Conservation (phyloP, 2,329 filamentous ascomycete genomes). For the Nigrospora sphaerica region DNA sequence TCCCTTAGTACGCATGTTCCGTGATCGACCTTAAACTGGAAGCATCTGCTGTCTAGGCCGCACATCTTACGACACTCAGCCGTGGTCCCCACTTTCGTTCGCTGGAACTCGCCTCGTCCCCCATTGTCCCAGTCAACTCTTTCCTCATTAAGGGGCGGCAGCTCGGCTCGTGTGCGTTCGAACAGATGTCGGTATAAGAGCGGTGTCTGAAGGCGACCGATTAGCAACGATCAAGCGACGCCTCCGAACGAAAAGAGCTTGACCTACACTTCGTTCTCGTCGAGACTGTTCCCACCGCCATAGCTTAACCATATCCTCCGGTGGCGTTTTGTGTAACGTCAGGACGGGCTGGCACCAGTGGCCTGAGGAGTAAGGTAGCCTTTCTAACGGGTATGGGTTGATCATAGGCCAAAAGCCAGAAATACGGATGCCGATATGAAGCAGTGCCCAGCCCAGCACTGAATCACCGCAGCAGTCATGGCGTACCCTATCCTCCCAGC, state of each 20-base stretch:
- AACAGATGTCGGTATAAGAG: conserved; percentile 28
- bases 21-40: conserved; percentile 13
- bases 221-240: background rate
- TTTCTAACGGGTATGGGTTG: conserved; percentile 41
- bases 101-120: conserved; percentile 1
- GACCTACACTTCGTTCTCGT: conserved; percentile 23
- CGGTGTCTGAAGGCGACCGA: too few species aligned
- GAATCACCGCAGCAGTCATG: conserved; percentile 48
- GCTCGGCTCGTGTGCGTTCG: conserved; percentile 8
- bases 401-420: conserved; percentile 43
- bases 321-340: conserved; percentile 39
- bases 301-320: conserved; percentile 39
- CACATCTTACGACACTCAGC: conserved; percentile 12
- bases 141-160: background rate
- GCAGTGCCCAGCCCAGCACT: conserved; percentile 39
- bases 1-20: conserved; percentile 11
- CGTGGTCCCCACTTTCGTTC: conserved; percentile 4
- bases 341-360: conserved; percentile 42
- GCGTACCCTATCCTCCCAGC: too few species aligned
- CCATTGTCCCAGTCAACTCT: conserved; percentile 4
- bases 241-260: background rate
- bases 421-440: conserved; percentile 33
- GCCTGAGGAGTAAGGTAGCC: conserved; percentile 39
- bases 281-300: conserved; percentile 36
- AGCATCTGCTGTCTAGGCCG: conserved; percentile 8